phyloP scores from a whole-genome alignment of 2,329 filamentous ascomycete species.

The Exophiala aquamarina region DNA sequence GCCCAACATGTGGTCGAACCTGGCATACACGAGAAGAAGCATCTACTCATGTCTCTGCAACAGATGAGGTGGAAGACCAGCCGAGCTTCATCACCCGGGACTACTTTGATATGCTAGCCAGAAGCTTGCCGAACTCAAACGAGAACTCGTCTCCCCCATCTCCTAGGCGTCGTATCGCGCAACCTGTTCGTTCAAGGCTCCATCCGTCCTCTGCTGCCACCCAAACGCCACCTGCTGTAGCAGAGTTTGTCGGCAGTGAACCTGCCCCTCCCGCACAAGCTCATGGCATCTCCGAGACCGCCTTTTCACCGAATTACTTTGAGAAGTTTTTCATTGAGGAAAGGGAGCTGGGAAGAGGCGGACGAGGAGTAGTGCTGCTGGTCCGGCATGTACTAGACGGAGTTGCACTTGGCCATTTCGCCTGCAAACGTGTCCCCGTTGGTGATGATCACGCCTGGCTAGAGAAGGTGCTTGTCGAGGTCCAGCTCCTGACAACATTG shows the following conservation, averaged over 20 bases:
- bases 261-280: conserved; percentile 38
- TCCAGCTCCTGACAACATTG: conserved; percentile 85
- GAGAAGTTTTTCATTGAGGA: conserved; percentile 90
- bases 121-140: conserved; percentile 54
- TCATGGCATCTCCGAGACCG: conserved; percentile 77
- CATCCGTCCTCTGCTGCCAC: conserved; percentile 24
- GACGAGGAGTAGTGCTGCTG: conserved; percentile 92
- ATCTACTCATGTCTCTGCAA: conserved; percentile 38
- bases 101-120: conserved; percentile 91
- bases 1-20: conserved; percentile 86
- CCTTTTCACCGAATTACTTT: conserved; percentile 93
- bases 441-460: conserved; percentile 94
- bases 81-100: conserved; percentile 80
- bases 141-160: conserved; percentile 49
- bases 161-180: conserved; percentile 48
- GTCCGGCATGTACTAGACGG: conserved; percentile 90
- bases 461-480: conserved; percentile 90
- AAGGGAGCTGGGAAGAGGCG: conserved; percentile 79
- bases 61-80: conserved; percentile 37
- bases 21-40: conserved; percentile 47
- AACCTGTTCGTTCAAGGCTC: conserved; percentile 44
- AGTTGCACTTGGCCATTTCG: conserved; percentile 84
- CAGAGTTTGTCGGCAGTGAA: conserved; percentile 48
- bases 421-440: conserved; percentile 95
- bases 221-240: conserved; percentile 47